Evolutionary conservation across 495 filamentous ascomycete genomes (phyloP), one percentile per base, ranked within the genome.

Genomic region (Lophiostoma macrostomum): DNA sequence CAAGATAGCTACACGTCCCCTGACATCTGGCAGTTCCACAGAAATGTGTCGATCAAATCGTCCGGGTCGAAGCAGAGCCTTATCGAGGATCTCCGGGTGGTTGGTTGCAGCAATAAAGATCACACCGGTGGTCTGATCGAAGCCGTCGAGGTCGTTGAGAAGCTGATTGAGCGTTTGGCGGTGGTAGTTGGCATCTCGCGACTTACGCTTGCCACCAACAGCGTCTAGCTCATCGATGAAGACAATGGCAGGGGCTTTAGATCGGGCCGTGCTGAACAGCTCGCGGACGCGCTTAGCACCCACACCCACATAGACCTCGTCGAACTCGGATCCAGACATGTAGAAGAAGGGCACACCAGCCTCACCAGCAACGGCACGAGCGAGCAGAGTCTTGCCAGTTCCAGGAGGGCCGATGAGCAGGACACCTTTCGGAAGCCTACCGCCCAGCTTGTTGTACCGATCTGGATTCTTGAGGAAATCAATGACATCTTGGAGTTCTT

Each of bases 151-250:
- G 65, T 98, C 94, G n/a, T 93, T 96, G 14, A 98, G 82, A 31
- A 98, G 80, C 70, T 98, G 94, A 64, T 98, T 98, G 57, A 98
- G 77, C 0, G 93, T 97, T 66, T 98, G 93, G 64, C 95, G 95
- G 28, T 89, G 87, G 64, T 98, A 96, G n/a, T 89, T 87, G 0
- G 90, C 88, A 70, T 98, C 94, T 52, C 89, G 79, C 36, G 91
- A 87, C 60, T 96, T 95, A 51, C 93, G 81, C 71, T 91, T 91
- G 28, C 89, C 89, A 60, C 93, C 93, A 59, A 98, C 91, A 25
- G 93, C 93, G 71, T 98, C 93, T 35, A 98, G 71, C 67, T 98
- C 93, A 67, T 98, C 93, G 58, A 98, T 98, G 73, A 98, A 98
- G 47, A 98, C 87, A 70, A 98, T 98, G 14, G 93, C 87, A 14